Evolutionary conservation across 1,284 basidiomycete species (phyloP).

Genomic region (Tilletia walkeri): DNA sequence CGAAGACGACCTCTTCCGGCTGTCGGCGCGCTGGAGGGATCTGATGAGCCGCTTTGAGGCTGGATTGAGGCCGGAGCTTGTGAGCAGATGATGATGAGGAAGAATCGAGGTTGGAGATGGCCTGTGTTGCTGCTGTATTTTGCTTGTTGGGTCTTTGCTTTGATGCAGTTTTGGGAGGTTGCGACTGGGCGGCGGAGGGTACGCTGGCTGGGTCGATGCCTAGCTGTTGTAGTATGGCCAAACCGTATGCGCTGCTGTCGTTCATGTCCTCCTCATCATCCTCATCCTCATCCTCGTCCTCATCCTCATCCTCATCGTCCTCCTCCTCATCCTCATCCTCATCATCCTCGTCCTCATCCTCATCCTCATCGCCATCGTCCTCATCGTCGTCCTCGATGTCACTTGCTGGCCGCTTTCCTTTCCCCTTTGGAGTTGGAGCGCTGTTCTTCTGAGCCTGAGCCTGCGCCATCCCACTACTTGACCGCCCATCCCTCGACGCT

Average conservation of each 20-base stretch:
- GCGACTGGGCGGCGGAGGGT: background rate
- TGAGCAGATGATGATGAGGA: too few species aligned
- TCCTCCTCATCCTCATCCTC: background rate
- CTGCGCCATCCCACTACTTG: background rate
- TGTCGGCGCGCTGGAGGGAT: background rate
- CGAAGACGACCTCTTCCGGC: background rate
- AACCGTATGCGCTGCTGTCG: background rate
- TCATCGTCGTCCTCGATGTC: background rate
- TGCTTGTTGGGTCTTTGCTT: background rate
- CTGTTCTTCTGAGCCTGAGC: background rate
- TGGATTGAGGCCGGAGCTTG: background rate
- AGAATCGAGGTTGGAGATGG: background rate
- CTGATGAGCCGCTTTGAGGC: background rate
- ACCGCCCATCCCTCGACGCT: background rate
- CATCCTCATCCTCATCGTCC: background rate
- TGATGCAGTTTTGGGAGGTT: background rate
- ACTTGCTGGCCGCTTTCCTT: too few species aligned
- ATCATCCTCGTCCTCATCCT: too few species aligned
- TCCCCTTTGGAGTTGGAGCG: too few species aligned
- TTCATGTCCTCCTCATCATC: background rate
- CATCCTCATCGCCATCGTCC: too few species aligned
- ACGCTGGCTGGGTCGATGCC: conserved; percentile 11
- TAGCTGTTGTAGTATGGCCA: background rate
- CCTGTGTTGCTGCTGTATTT: too few species aligned
- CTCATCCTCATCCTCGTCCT: conserved; percentile 19